Evolutionary conservation across 176 grass and related monocot species (phyloP), one percentile per base, ranked within the genome.

Genomic region (Musa beccarii): DNA sequence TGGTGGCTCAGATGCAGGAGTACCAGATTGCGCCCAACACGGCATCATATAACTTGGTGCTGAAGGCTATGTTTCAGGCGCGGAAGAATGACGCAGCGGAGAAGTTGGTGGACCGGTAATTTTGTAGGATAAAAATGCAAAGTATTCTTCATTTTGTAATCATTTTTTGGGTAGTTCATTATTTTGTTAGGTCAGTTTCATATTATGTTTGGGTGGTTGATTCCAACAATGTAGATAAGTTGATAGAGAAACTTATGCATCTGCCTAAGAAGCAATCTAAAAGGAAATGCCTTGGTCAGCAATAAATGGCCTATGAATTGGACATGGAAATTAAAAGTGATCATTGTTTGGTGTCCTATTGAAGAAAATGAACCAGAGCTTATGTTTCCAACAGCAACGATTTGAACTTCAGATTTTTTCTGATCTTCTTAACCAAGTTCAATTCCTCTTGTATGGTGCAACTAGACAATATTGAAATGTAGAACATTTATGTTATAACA

Each of bases 31-130:
- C 63, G 52, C 91, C 95, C 26, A 94, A 92, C 80, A 85, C 90
- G 0, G 91, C 96, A 54, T 99, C 96, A 2, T 87, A 88, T 70
- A 99, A 95, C 76, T 86, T 99, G 78, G 88, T 99, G n/a, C 86
- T 99, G 24, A 82, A 87, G 76, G 77, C 85, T 49, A 83, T 87
- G 85, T 74, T 76, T 72, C 57, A 87, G 56, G 76, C 78, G 62
- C 54, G 62, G 71, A 71, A 75, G 73, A 72, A 56, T 52, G 81
- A 78, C 6, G 76, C 67, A 8, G 76, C 76, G 0, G 59, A 76
- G 76, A 83, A 71, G 65, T 72, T 83, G 81, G 24, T 72, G 10
- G 76, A 78, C 17, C 49, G 75, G 81, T 82, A 53, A 82, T 72
- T 15, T 19, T 59, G 3, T n/a, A 1, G n/a, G n/a, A n/a, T n/a